phyloP scores from a whole-genome alignment of 164 flowering plant species.

The Pachysandra terminalis region DNA sequence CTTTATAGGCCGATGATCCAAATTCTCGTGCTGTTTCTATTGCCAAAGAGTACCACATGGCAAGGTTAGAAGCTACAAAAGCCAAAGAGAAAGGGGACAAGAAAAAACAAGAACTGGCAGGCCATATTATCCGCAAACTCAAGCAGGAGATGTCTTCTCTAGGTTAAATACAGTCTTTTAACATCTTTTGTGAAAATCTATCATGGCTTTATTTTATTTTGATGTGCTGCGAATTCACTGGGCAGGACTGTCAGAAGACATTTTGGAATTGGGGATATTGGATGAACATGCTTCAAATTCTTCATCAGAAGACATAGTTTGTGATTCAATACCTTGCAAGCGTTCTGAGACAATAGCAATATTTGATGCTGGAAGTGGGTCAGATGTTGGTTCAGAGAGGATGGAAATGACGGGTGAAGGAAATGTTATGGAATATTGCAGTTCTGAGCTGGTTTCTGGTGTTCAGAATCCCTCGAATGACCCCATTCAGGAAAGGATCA shows the following conservation, averaged over 20 bases:
- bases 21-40: constrained; percentile 53
- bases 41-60: constrained; percentile 63
- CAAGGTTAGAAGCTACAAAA: constrained; percentile 59
- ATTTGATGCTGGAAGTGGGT: constrained; percentile 10
- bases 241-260: constrained; percentile 71
- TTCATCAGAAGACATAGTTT: constrained; percentile 15
- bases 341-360: constrained; percentile 13
- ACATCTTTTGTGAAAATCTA: neutral
- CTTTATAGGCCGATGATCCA: constrained; percentile 42
- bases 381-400: constrained; percentile 9
- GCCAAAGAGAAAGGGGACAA: constrained; percentile 82
- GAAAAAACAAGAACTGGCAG: constrained; percentile 65
- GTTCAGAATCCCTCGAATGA: constrained; percentile 15
- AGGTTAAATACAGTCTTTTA: constrained; percentile 35
- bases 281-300: constrained; percentile 25
- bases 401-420: constrained; percentile 23
- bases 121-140: constrained; percentile 68
- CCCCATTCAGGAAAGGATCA: constrained; percentile 22
- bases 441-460: constrained; percentile 17
- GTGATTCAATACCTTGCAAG: constrained; percentile 20
- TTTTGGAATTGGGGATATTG: constrained; percentile 37
- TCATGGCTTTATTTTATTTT: constrained; percentile 5
- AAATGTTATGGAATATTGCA: constrained; percentile 16
- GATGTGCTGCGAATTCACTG: constrained; percentile 10
- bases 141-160: constrained; percentile 78